Evolutionary conservation across 208 protist species (phyloP).

Genomic region (Crithidia mellificae): DNA sequence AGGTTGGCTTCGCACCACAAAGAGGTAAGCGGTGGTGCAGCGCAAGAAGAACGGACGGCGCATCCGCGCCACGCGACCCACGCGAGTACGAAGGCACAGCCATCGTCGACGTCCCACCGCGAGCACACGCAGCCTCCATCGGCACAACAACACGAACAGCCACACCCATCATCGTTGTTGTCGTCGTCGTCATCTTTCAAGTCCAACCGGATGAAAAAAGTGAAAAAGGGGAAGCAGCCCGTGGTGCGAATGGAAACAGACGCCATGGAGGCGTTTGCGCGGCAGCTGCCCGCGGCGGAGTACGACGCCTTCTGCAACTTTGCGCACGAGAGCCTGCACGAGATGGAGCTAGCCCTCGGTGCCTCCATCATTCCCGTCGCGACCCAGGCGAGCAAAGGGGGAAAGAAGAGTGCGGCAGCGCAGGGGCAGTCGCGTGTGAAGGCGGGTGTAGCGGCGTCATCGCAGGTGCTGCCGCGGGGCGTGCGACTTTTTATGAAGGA

Average conservation of each 20-base stretch:
- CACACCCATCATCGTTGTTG: too few relatives aligned
- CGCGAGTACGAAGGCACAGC: too few relatives aligned
- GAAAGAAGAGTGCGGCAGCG: too few relatives aligned
- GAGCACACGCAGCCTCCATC: neutral
- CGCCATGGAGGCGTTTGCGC: slow-evolving; percentile 5
- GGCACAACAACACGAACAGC: neutral
- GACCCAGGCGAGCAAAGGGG: neutral
- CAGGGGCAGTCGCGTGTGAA: neutral
- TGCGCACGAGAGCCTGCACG: slow-evolving; percentile 15
- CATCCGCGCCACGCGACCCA: too few relatives aligned
- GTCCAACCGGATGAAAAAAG: too few relatives aligned
- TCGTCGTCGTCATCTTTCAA: too few relatives aligned
- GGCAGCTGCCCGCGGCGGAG: slow-evolving; percentile 11
- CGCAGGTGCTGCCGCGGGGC: slow-evolving; percentile 14
- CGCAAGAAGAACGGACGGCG: too few relatives aligned
- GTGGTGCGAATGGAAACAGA: slow-evolving; percentile 5
- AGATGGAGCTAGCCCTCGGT: slow-evolving; percentile 20
- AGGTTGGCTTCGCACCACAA: too few relatives aligned
- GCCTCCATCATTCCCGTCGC: neutral
- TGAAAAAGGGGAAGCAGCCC: neutral
- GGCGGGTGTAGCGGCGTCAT: slow-evolving; percentile 10
- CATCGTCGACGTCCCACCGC: too few relatives aligned
- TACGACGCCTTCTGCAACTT: slow-evolving; percentile 26
- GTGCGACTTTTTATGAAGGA: slow-evolving; percentile 29
- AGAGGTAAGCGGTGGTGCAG: too few relatives aligned